Evolutionary conservation across 2,329 filamentous ascomycete species (phyloP), one percentile per base, ranked within the genome.

Genomic region (Xylaria sp.): DNA sequence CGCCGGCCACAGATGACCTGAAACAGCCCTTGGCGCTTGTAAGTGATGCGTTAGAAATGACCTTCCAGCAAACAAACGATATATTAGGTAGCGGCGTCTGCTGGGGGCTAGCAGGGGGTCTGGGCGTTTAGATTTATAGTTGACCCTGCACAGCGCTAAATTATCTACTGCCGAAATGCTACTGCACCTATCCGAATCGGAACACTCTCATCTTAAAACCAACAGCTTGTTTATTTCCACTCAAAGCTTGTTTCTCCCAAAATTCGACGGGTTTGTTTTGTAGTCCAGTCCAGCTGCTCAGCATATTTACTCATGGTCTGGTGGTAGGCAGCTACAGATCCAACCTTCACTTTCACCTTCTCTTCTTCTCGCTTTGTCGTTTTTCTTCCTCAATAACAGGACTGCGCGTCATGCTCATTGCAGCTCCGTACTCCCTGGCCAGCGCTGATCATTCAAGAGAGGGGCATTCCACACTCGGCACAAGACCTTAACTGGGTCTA

Each of bases 111-210:
- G 56, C 56, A 58, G 53, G 38, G 40, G 36, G 23, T 13, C 13
- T 7, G 31, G 31, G 28, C 10, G 31, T 56, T 38, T 38, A 31
- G 26, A 17, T 23, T 26, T 49, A 26, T 26, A 36, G 38, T 40
- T 15, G 13, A 40, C 5, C 38, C 38, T 40, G 38, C 28, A 36
- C 51, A 15, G 33, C 53, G 31, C n/a, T 38, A 38, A 6, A 31
- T 13, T 38, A 42, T 57, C 33, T 58, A 67, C 57, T 67, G 64
- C 67, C 67, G 64, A 60, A 63, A 56, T 61, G 53, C 54, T 58
- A 63, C 60, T 60, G 42, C 60, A 67, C 60, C 67, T 67, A 70
- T 67, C 67, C 59, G 48, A 61, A 69, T 67, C 44, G 26, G 64
- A 23, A n/a, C 20, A 61, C 15, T 60, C 49, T 57, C 49, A 63